These are phyloP conservation scores for Lichtheimia corymbifera DNA, from an alignment of 371 early-diverging fungal species.

Conservation along the genomic window DNA sequence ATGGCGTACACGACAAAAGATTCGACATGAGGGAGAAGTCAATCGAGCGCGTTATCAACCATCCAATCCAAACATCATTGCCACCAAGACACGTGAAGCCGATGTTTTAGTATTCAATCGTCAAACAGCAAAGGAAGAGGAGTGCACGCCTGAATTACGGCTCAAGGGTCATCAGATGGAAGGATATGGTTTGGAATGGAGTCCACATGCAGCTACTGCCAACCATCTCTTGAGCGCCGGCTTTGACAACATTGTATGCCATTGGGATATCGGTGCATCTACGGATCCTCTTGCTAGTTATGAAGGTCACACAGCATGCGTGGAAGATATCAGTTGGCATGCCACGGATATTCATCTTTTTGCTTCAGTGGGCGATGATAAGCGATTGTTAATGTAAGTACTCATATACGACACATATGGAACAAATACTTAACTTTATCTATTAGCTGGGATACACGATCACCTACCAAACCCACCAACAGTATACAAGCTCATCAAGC, in stretches of 20 bases:
- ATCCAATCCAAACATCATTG: constrained; percentile 93
- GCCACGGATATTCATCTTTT: constrained; percentile 77
- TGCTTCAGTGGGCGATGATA: constrained; percentile 97
- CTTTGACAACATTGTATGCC: constrained; percentile 86
- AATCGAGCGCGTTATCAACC: constrained; percentile 97
- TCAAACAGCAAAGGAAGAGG: constrained; percentile 88
- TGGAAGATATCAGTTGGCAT: constrained; percentile 95
- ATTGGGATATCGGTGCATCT: constrained; percentile 61
- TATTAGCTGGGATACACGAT: constrained; percentile 74
- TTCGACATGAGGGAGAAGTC: constrained; percentile 95
- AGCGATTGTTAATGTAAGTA: constrained; percentile 81
- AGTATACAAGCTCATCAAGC: constrained; percentile 84
- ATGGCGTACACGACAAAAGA: constrained; percentile 61
- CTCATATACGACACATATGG: neutral
- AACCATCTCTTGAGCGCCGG: constrained; percentile 80
- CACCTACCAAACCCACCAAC: constrained; percentile 61
- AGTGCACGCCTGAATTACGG: constrained; percentile 83
- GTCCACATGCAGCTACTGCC: constrained; percentile 53
- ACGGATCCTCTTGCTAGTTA: constrained; percentile 73
- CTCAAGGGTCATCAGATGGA: constrained; percentile 93
- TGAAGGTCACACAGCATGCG: constrained; percentile 84
- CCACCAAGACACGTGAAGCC: constrained; percentile 89
- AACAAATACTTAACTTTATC: neutral
- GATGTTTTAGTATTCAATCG: constrained; percentile 97
- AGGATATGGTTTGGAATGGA: constrained; percentile 90